Evolutionary conservation across 257 asterid species (phyloP), one percentile per base, ranked within the genome.

Genomic region (Eucommia ulmoides): DNA sequence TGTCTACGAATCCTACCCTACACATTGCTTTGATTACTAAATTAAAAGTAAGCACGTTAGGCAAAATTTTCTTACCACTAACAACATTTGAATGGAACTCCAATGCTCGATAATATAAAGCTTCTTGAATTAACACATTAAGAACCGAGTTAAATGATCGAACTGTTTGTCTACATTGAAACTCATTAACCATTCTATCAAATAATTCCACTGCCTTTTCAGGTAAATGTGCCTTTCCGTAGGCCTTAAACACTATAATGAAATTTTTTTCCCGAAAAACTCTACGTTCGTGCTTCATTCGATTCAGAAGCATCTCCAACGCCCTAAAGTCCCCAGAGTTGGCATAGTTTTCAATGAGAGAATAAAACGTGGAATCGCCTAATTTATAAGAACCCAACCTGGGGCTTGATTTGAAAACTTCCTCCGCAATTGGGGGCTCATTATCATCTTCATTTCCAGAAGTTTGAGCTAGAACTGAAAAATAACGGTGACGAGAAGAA

Each of bases 61-160:
- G 81, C 21, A 33, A 71, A 59, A 83, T 57, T 11, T 63, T 60
- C 60, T 51, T 68, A 24, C 24, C 62, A 55, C 47, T 29, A 52
- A 75, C 54, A 20, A 81, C 92, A 60, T 50, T 19, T 46, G 78
- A 65, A 65, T 80, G 71, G 51, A 91, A 86, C 22, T 86, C 82
- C 68, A 91, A 47, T 22, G 96, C 93, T 14, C 55, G 67, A 17
- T 35, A 33, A 70, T 74, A 78, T 24, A 71, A 60, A 2, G 92
- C 84, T 19, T 71, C 70, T 20, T 78, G 84, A 63, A 83, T 71
- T 22, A 85, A 56, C 55, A 86, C 94, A 35, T 76, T 82, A 53
- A 89, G 93, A 24, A 89, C 91, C 1, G 85, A 89, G 69, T 89
- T 89, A 29, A 89, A 80, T 8, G 97, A 89, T 71, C 66, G 80